phyloP scores from a whole-genome alignment of 768 basidiomycete genomes.

The Termitomyces sp. region DNA sequence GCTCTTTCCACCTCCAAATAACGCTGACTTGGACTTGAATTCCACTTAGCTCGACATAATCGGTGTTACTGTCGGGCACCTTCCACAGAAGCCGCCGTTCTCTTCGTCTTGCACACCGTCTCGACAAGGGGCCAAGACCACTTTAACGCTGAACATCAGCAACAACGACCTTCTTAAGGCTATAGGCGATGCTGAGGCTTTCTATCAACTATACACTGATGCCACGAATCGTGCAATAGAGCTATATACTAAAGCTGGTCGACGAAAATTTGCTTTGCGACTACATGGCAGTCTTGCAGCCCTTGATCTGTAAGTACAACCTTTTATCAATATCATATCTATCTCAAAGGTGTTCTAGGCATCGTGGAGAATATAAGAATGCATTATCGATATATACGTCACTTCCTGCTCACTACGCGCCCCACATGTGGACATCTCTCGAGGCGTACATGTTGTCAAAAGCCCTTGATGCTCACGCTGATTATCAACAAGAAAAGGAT shows the following conservation, averaged over 20 bases:
- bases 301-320: constrained; percentile 72
- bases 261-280: constrained; percentile 81
- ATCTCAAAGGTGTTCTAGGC: constrained; percentile 32
- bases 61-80: constrained; percentile 65
- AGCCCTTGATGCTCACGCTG: constrained; percentile 62
- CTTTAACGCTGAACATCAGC: constrained; percentile 37
- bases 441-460: constrained; percentile 75
- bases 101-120: constrained; percentile 15
- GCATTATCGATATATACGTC: constrained; percentile 72
- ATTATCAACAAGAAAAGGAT: constrained; percentile 53
- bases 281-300: constrained; percentile 84
- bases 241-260: constrained; percentile 75
- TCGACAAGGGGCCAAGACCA: constrained; percentile 15
- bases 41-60: constrained; percentile 73
- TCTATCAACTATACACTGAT: constrained; percentile 72
- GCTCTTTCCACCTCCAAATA: background rate
- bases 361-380: constrained; percentile 54
- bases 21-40: background rate
- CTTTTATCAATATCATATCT: background rate
- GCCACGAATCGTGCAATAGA: constrained; percentile 81
- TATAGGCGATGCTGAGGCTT: constrained; percentile 48
- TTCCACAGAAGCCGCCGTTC: constrained; percentile 53
- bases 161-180: constrained; percentile 56
- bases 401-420: constrained; percentile 82
- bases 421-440: constrained; percentile 74